phyloP scores from a whole-genome alignment of 106 monocot species.

The Platanthera guangdongensis region DNA sequence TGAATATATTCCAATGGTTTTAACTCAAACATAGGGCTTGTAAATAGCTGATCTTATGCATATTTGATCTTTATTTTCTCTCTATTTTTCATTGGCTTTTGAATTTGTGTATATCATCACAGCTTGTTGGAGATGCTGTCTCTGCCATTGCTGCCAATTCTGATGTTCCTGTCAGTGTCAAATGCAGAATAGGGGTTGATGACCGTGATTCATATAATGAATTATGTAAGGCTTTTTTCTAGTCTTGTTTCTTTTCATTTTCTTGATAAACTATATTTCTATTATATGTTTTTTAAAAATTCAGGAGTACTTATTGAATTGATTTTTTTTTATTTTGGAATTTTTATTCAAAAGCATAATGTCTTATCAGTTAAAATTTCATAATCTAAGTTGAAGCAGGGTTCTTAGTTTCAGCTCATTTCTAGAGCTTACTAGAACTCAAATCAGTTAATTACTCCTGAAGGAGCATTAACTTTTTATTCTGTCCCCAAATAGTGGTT shows the following conservation, averaged over 20 bases:
- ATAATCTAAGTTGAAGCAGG: not conserved
- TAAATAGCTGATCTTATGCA: not conserved
- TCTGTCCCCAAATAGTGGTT: too few relatives aligned
- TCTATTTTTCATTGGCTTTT: conserved; percentile 6
- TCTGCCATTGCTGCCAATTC: conserved; percentile 80
- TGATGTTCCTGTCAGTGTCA: conserved; percentile 88
- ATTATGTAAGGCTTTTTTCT: conserved; percentile 59
- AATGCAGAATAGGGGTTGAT: conserved; percentile 98
- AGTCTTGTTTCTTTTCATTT: not conserved
- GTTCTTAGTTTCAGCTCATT: not conserved
- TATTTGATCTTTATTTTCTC: not conserved
- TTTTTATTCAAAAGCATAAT: not conserved
- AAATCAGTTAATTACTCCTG: not conserved
- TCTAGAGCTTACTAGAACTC: not conserved
- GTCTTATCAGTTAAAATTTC: not conserved
- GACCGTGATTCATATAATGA: conserved; percentile 88
- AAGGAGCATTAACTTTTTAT: not conserved
- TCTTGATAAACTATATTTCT: not conserved
- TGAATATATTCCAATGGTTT: not conserved
- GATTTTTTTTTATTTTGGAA: not conserved
- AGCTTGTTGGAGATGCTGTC: conserved; percentile 98
- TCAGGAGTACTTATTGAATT: not conserved
- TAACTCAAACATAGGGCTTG: not conserved
- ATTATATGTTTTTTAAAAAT: not conserved
- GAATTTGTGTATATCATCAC: conserved; percentile 15